These are phyloP conservation scores for Collybiopsis confluens DNA, from an alignment of 768 basidiomycete genomes.

Conservation along the genomic window DNA sequence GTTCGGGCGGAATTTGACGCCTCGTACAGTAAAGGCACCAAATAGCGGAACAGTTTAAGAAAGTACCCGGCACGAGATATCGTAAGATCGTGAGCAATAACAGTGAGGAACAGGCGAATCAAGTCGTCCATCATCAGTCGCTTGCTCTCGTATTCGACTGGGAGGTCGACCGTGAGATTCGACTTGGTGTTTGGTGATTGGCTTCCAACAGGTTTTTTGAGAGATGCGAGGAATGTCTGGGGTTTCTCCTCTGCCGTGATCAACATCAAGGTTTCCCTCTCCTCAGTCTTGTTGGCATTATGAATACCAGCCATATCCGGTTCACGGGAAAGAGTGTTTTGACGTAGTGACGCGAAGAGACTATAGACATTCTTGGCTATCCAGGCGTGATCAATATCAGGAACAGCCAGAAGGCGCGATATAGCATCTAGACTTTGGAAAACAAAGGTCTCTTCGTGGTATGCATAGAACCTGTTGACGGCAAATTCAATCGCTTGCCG, in stretches of 20 bases:
- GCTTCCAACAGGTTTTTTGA: conserved; percentile 34
- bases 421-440: conserved; percentile 69
- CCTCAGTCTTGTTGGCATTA: conserved; percentile 56
- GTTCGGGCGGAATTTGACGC: conserved; percentile 47
- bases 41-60: conserved; percentile 52
- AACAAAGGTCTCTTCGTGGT: conserved; percentile 69
- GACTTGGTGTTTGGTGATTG: conserved; percentile 30
- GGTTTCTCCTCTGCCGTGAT: conserved; percentile 70
- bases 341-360: conserved; percentile 55
- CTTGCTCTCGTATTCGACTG: conserved; percentile 57
- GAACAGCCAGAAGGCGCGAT: conserved; percentile 48
- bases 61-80: conserved; percentile 69
- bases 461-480: conserved; percentile 65
- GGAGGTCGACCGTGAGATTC: conserved; percentile 41
- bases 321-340: conserved; percentile 27
- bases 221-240: conserved; percentile 58
- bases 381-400: conserved; percentile 44
- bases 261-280: conserved; percentile 67
- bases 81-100: conserved; percentile 71
- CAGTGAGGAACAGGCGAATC: conserved; percentile 69
- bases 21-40: conserved; percentile 56
- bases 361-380: conserved; percentile 53
- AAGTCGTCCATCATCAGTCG: conserved; percentile 60
- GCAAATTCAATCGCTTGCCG: conserved; percentile 68
- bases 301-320: conserved; percentile 67